Percentiles rank a stretch among this genome's conserved stretches.
Conservation (phyloP, 768 basidiomycete species). For the Psilocybe tampanensis region DNA sequence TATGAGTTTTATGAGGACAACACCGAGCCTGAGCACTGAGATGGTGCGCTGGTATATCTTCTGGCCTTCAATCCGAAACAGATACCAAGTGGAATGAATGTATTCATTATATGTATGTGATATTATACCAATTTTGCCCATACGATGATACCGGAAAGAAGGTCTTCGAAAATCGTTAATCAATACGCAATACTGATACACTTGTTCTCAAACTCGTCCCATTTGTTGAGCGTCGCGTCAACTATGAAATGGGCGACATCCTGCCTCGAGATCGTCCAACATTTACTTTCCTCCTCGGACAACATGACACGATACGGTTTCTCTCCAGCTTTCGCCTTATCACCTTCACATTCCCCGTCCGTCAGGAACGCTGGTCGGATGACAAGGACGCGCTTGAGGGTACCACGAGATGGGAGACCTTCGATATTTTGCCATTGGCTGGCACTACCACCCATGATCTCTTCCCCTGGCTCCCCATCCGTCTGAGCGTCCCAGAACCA, state of each 20-base stretch:
- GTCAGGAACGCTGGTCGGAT: conserved; percentile 62
- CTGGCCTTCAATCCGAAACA: no score
- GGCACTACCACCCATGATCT: conserved; percentile 47
- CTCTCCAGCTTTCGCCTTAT: conserved; percentile 27
- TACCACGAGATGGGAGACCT: conserved; percentile 45
- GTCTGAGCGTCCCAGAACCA: conserved; percentile 46
- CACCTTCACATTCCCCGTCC: conserved; percentile 52
- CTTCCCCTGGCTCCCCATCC: conserved; percentile 40
- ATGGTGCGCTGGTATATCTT: no score
- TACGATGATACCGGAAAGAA: not conserved
- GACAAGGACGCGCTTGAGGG: conserved; percentile 47
- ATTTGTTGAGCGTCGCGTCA: conserved; percentile 44
- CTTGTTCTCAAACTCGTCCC: conserved; percentile 58
- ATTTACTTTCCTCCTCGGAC: conserved; percentile 42
- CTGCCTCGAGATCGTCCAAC: conserved; percentile 59
- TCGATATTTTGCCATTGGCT: conserved; percentile 44
- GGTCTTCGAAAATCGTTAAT: not conserved
- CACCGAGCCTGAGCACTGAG: no score
- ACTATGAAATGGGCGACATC: conserved; percentile 71
- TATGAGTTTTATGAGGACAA: no score
- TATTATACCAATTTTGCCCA: no score
- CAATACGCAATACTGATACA: conserved; percentile 53
- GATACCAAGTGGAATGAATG: no score
- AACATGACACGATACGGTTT: conserved; percentile 40
- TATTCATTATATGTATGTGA: no score